Evolutionary conservation across 2,329 filamentous ascomycete species (phyloP).

Genomic region (Colletotrichum tofieldiae): DNA sequence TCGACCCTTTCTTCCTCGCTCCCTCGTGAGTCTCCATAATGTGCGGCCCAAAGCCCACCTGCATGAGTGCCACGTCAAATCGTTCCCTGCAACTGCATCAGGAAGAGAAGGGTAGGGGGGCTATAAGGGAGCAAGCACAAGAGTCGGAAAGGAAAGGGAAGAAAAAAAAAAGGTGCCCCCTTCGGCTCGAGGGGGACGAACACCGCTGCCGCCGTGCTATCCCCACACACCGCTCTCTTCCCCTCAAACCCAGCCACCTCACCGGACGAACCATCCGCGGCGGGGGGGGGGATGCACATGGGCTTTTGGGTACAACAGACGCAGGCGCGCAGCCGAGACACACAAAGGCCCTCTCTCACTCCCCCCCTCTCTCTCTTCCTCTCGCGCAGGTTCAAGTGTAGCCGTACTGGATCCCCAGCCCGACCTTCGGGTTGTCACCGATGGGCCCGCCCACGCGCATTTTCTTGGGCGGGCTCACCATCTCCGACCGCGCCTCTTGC

Average conservation of each 20-base stretch:
- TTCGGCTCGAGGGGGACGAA: conserved; percentile 1
- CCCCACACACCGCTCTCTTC: conserved; percentile 41
- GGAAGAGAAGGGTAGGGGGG: not conserved
- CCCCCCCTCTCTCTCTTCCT: not conserved
- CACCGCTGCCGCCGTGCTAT: conserved; percentile 41
- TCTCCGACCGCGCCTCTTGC: conserved; percentile 52
- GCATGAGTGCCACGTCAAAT: conserved; percentile 32
- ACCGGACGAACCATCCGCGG: conserved; percentile 35
- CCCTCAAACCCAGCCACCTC: conserved; percentile 35
- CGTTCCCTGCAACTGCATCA: conserved; percentile 35
- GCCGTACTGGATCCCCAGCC: conserved; percentile 68
- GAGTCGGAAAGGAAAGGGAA: no score
- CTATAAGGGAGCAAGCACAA: no score
- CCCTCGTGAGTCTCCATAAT: not conserved
- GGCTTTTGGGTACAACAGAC: not conserved
- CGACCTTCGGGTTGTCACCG: conserved; percentile 58
- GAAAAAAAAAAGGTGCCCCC: not conserved
- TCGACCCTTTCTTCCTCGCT: not conserved
- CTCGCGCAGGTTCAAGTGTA: conserved; percentile 27
- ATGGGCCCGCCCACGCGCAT: conserved; percentile 59
- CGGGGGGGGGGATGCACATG: not conserved
- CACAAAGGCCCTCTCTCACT: not conserved
- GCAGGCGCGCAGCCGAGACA: not conserved
- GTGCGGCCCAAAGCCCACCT: conserved; percentile 5
- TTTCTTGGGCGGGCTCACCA: conserved; percentile 68